These are phyloP conservation scores for Volvox africanus DNA, from an alignment of 139 green algal species.

Conservation along the genomic window DNA sequence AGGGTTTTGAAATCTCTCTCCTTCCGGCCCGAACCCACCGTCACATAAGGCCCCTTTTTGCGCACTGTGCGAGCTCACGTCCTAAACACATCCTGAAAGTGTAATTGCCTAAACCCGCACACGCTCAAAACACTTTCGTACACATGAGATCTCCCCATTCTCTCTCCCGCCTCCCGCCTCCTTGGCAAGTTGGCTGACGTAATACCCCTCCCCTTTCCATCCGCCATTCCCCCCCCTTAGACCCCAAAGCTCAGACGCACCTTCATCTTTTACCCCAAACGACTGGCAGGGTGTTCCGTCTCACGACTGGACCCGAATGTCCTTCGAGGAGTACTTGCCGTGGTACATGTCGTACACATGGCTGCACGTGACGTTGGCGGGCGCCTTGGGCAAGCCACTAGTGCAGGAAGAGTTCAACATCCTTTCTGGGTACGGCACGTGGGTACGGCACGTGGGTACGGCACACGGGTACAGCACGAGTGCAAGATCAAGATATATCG, in stretches of 20 bases:
- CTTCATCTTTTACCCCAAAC: too few relatives aligned
- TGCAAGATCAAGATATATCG: too few relatives aligned
- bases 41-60: too few relatives aligned
- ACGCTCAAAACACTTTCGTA: background rate
- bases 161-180: background rate
- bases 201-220: too few relatives aligned
- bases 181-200: too few relatives aligned
- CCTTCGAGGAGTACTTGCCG: slow-evolving; percentile 24
- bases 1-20: too few relatives aligned
- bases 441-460: background rate
- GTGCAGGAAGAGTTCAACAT: slow-evolving; percentile 55
- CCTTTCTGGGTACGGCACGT: background rate
- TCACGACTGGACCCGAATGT: slow-evolving; percentile 28
- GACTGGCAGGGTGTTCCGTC: background rate
- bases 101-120: background rate
- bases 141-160: background rate
- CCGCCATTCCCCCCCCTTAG: too few relatives aligned
- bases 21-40: too few relatives aligned
- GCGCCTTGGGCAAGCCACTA: slow-evolving; percentile 23
- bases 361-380: slow-evolving; percentile 20
- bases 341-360: slow-evolving; percentile 33
- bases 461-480: background rate
- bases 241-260: too few relatives aligned
- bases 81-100: too few relatives aligned
- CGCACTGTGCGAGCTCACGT: too few relatives aligned